phyloP scores from a whole-genome alignment of 257 asterid species.

The Lithospermum erythrorhizon region DNA sequence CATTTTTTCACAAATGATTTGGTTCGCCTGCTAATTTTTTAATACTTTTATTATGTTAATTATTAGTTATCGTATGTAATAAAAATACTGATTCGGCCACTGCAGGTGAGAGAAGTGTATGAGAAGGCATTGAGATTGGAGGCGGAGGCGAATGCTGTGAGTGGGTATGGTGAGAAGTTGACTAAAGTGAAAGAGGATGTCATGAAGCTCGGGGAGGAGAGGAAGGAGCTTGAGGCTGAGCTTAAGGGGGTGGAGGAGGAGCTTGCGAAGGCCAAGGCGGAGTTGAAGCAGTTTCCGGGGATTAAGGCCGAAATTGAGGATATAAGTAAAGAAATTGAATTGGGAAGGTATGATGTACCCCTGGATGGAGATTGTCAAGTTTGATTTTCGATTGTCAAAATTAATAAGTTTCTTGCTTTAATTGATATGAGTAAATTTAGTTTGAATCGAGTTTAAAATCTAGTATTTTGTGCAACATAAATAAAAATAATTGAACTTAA shows the following conservation, averaged over 20 bases:
- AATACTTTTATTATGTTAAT: too few relatives aligned
- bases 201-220: slow-evolving; percentile 34
- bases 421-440: too few relatives aligned
- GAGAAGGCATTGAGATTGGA: slow-evolving; percentile 47
- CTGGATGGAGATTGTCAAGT: too few relatives aligned
- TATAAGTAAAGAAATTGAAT: slow-evolving; percentile 42
- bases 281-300: slow-evolving; percentile 29
- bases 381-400: too few relatives aligned
- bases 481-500: too few relatives aligned
- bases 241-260: slow-evolving; percentile 39
- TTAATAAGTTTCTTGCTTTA: too few relatives aligned
- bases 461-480: too few relatives aligned
- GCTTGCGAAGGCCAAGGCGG: slow-evolving; percentile 20
- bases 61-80: too few relatives aligned
- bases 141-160: slow-evolving; percentile 45
- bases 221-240: slow-evolving; percentile 31
- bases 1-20: too few relatives aligned
- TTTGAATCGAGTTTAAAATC: too few relatives aligned
- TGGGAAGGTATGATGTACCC: slow-evolving; percentile 58
- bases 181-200: slow-evolving; percentile 41
- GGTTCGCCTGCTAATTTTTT: too few relatives aligned
- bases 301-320: slow-evolving; percentile 43
- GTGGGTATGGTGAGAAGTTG: slow-evolving; percentile 29
- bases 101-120: slow-evolving; percentile 52
- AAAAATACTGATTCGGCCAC: too few relatives aligned